Evolutionary conservation across 2,329 filamentous ascomycete genomes (phyloP), one percentile per base, ranked within the genome.

Genomic region (Penicillium sp.): DNA sequence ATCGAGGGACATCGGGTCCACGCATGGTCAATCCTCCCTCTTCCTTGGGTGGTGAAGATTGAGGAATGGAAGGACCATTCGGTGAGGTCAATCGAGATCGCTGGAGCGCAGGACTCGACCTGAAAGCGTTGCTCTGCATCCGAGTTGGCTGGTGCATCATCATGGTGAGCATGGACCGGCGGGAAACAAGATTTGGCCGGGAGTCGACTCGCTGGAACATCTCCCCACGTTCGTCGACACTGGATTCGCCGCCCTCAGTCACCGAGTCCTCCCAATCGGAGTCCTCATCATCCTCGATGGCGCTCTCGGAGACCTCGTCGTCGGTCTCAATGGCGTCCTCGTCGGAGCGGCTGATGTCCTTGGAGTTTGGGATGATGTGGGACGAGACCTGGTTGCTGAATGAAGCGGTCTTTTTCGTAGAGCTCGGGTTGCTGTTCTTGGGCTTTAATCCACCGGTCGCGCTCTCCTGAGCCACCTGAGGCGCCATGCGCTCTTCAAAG

Each of bases 191-290:
- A 67, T 96, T 90, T 7, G 87, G 85, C 71, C 87, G 87, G 39
- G 92, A 97, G 72, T 96, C 90, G 45, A 97, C 92, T 8, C 94
- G 88, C 72, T 92, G 87, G 81, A 99, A 99, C 65, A 91, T 81
- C 18, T 85, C 83, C 85, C 87, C 56, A 45, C 58, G 60, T 9
- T 94, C 88, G 57, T 94, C 89, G 48, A 92, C 82, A 69, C 90
- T 95, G 1, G 90, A 90, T 62, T 89, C 88, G 53, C 87, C 89
- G 69, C 89, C 94, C 63, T 95, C 90, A 57, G 89, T 89, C 21
- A 89, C 84, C 0, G 88, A 90, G 62, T 84, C 81, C 63, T 82
- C 81, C 81, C 81, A 84, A 52, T 83, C 81, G 16, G 79, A 85
- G 53, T 88, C 84, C 41, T 84, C 83, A 43, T 83, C 81, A 59